Evolutionary conservation across 306 rosid genomes (phyloP).

Genomic region (Urtica urens): DNA sequence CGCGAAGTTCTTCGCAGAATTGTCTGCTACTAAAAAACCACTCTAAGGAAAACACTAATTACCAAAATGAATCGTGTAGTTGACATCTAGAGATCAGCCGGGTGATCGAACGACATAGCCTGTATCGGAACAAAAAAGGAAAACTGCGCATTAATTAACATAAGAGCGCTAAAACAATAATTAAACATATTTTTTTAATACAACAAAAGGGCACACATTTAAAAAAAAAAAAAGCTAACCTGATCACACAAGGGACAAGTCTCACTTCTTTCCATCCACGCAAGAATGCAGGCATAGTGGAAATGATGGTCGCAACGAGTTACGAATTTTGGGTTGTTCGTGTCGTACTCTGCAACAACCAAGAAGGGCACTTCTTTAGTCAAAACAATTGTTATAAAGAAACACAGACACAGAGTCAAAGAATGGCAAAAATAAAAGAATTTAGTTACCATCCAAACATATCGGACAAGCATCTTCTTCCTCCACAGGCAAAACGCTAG

Average conservation of each 20-base stretch:
- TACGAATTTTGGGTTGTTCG: constrained; percentile 59
- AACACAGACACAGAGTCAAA: too few species aligned
- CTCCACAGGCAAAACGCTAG: constrained; percentile 32
- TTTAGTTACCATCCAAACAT: constrained; percentile 81
- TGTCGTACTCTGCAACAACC: constrained; percentile 72
- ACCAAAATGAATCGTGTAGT: constrained; percentile 6
- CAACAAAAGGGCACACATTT: too few species aligned
- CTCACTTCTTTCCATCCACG: constrained; percentile 98
- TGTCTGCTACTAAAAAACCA: constrained; percentile 24
- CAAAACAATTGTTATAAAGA: too few species aligned
- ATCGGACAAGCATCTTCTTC: constrained; percentile 88
- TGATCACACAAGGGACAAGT: constrained; percentile 82
- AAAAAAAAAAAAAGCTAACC: constrained; percentile 38
- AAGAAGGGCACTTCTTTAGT: too few species aligned
- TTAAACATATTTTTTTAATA: too few species aligned
- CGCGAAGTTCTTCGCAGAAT: constrained; percentile 15
- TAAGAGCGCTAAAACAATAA: too few species aligned
- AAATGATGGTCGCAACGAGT: constrained; percentile 81
- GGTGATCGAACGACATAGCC: constrained; percentile 63
- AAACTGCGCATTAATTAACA: too few species aligned
- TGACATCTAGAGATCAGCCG: too few species aligned
- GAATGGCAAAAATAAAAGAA: neutral
- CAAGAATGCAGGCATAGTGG: constrained; percentile 98
- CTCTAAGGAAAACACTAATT: constrained; percentile 17
- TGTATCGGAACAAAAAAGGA: constrained; percentile 47